Base-by-base conservation (phyloP, 2,329 filamentous ascomycete species). In the Exophiala calicioides region DNA sequence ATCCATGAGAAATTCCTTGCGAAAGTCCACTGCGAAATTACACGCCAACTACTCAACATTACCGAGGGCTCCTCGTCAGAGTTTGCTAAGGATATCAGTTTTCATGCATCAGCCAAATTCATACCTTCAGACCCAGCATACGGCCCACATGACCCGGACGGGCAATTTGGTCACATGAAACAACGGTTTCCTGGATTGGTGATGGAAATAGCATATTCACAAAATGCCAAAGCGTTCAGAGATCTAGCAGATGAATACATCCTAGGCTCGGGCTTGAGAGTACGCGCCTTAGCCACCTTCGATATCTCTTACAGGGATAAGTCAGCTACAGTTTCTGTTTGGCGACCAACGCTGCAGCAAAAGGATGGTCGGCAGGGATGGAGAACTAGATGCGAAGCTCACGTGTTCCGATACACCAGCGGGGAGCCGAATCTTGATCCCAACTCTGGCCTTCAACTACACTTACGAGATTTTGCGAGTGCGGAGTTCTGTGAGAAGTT, bases 381-480 rank as follows among this genome's bases (percentile, higher is more conserved):
- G 18, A 23, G 3, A 16, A 36, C 33, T 36, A n/a, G 16, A 3
- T 5, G 9, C 21, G 33, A 23, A 21, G 21, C 19, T n/a, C 33
- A 23, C 7, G 33, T 36, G 8, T 36, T 36, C 18, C 33, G 18
- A 36, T n/a, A 36, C n/a, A 12, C 19, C 33, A 36, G 23, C 15
- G 33, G 33, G 1, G 33, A 36, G 33, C 19, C 33, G 21, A 21
- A 36, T 36, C 33, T 36, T 36, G 18, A 36, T 36, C 8, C 33
- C 8, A 8, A 27, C 2, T 36, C 33, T 36, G 33, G 33, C 19
- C n/a, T 36, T 20, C 33, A 20, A 13, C n/a, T 36, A 16, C 16
- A 23, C 12, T 20, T 16, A 10, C 16, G 15, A n/a, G 33, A 36
- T 20, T 36, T 36, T 36, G 33, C 19, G 19, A 23, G 33, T 23